Conservation (phyloP, 352 stramenopile genomes). For the Blastocystis sp. region DNA sequence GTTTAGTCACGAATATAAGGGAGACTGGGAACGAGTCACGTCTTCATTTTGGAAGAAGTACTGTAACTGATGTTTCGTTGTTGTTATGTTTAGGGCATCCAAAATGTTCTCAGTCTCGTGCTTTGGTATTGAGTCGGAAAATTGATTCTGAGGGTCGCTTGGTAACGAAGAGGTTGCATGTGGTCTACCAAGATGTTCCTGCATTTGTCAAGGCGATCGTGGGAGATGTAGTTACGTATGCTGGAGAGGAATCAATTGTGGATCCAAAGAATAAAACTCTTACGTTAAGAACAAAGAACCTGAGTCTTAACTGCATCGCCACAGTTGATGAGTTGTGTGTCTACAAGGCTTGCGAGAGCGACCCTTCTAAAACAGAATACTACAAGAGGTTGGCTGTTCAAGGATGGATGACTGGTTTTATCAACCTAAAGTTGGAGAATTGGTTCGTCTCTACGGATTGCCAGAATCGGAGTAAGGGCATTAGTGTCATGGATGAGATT, state of each 20-base stretch:
- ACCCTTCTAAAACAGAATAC: constrained; percentile 12
- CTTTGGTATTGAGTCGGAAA: not conserved
- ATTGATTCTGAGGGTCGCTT: constrained; percentile 59
- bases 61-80: not conserved
- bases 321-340: constrained; percentile 36
- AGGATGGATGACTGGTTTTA: constrained; percentile 6
- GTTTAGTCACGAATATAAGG: constrained; percentile 52
- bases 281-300: constrained; percentile 43
- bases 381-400: constrained; percentile 29
- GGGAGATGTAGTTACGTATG: constrained; percentile 38
- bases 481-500: constrained; percentile 60
- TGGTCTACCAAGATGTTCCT: constrained; percentile 56
- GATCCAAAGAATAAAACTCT: constrained; percentile 56
- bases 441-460: constrained; percentile 44
- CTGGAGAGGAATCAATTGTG: constrained; percentile 57
- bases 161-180: constrained; percentile 53
- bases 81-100: constrained; percentile 36
- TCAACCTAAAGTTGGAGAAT: constrained; percentile 33
- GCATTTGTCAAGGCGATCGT: constrained; percentile 47
- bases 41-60: constrained; percentile 62
- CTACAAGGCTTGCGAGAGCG: not conserved
- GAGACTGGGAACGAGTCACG: constrained; percentile 25
- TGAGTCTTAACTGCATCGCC: constrained; percentile 19
- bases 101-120: constrained; percentile 22
- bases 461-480: constrained; percentile 33